Conservation (phyloP, 768 basidiomycete species). For the Phylloporus arenicola region DNA sequence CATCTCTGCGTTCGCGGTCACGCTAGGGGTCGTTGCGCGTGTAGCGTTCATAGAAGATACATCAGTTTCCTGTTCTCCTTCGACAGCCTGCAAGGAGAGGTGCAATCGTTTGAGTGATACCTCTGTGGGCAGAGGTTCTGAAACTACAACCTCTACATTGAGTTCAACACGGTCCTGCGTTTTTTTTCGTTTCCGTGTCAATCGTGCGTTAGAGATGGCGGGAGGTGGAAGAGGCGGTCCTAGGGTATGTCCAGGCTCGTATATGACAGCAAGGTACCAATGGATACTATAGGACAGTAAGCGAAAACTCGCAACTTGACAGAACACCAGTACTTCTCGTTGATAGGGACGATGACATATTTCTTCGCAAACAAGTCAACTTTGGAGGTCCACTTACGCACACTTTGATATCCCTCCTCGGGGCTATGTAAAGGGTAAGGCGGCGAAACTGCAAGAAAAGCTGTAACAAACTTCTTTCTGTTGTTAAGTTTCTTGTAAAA, state of each 20-base stretch:
- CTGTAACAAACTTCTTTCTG: constrained; percentile 45
- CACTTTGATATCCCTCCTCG: constrained; percentile 72
- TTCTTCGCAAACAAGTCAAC: constrained; percentile 86
- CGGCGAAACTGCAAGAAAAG: background rate
- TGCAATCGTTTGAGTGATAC: constrained; percentile 1
- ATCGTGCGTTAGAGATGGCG: constrained; percentile 7
- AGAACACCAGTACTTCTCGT: constrained; percentile 71
- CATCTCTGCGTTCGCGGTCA: constrained; percentile 12
- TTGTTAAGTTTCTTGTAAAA: constrained; percentile 91
- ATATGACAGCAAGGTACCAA: constrained; percentile 96
- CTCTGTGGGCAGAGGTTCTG: background rate
- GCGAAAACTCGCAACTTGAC: background rate
- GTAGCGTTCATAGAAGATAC: constrained; percentile 13
- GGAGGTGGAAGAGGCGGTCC: constrained; percentile 39
- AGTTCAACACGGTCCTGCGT: constrained; percentile 4
- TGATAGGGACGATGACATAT: constrained; percentile 92
- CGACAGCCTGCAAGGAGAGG: background rate
- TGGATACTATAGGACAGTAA: constrained; percentile 57
- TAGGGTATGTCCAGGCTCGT: constrained; percentile 63
- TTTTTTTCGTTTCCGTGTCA: constrained; percentile 23
- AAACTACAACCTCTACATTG: background rate
- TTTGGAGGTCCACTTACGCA: constrained; percentile 92
- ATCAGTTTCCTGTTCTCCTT: constrained; percentile 13
- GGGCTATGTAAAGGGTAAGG: constrained; percentile 27
- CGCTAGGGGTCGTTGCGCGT: constrained; percentile 20